A percentile compares a stretch with the other conserved stretches of the same genome.
phyloP scores from a whole-genome alignment of 306 rosid species.

The Vachellia collinsii region DNA sequence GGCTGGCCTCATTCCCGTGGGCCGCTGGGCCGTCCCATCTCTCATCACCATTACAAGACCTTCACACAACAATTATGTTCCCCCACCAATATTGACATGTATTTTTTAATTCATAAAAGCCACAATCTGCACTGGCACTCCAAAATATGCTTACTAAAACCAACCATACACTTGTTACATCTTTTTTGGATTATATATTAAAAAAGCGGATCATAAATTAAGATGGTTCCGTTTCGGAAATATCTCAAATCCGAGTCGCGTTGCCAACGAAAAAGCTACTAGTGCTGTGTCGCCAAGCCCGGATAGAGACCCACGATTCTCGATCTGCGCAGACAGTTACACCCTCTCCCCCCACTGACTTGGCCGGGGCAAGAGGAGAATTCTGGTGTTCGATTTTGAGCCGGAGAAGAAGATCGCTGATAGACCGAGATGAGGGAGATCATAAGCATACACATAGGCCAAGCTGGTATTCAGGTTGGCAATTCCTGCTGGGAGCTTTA shows the following conservation, averaged over 20 bases:
- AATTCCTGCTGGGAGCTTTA: constrained; percentile 99
- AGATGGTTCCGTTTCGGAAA: not conserved
- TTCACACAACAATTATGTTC: not conserved
- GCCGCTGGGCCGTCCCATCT: too few relatives aligned
- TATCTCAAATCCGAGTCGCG: not conserved
- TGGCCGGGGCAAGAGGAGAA: not conserved
- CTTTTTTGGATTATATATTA: too few relatives aligned
- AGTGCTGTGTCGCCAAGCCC: not conserved
- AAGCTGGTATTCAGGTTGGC: constrained; percentile 96
- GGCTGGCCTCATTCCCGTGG: not conserved
- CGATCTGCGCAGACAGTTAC: not conserved
- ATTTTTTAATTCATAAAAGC: too few relatives aligned
- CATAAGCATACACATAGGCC: constrained; percentile 96
- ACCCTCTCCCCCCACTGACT: not conserved
- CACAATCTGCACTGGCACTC: too few relatives aligned
- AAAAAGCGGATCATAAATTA: not conserved
- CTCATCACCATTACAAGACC: too few relatives aligned
- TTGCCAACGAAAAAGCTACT: not conserved
- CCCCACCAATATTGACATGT: not conserved
- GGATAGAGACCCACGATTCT: not conserved
- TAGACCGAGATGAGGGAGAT: constrained; percentile 75
- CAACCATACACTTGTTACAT: too few relatives aligned
- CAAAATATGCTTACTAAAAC: too few relatives aligned
- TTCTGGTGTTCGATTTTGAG: not conserved
- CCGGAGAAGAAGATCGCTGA: not conserved